Base-by-base conservation (phyloP, 1,139 yeast genomes). In the Taiozyma onychis region DNA sequence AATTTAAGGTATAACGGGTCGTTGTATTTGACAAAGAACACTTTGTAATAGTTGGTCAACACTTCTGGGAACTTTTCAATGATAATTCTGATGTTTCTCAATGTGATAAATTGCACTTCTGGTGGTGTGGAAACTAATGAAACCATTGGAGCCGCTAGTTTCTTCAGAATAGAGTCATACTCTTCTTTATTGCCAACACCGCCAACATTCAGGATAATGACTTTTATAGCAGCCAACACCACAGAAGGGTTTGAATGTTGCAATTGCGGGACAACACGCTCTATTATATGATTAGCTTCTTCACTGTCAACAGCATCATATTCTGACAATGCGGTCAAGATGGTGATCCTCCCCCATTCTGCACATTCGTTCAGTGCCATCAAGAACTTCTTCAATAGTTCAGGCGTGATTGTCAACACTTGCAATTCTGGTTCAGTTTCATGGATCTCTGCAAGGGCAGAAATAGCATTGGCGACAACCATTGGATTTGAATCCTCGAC, bases 221-320 rank as follows among this genome's bases (percentile, higher is more conserved):
- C 89, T 64, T 90, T 89, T 55, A 95, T 83, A 0, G 97, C 81
- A 34, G 91, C 82, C 58, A 95, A 74, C 4, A 95, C 98, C 35
- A 95, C 98, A 4, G 97, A 87, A 1, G 99, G 96, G 65, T 95
- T 95, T 32, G 88, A 98, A 67, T 95, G 99, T 70, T 95, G 99
- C 62, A 95, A 79, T 69, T 93, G 99, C 8, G 99, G 99, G 7
- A 88, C 80, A 9, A 90, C 91, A 56, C 97, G 77, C 65, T 91
- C 98, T 56, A 95, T 80, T 50, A 95, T 89, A 65, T 88, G 93
- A 57, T 79, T 82, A 2, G 96, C 90, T 63, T 91, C 96, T 27
- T 77, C 76, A 1, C 72, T 65, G 48, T 76, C 79, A 9, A 22
- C 57, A 0, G 88, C 74, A 4, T 78, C 69, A 66, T 85, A 93